Percentiles rank a stretch among this genome's conserved stretches.
These are phyloP conservation scores for Lavandula angustifolia DNA, from an alignment of 257 asterid species.

Conservation along the genomic window DNA sequence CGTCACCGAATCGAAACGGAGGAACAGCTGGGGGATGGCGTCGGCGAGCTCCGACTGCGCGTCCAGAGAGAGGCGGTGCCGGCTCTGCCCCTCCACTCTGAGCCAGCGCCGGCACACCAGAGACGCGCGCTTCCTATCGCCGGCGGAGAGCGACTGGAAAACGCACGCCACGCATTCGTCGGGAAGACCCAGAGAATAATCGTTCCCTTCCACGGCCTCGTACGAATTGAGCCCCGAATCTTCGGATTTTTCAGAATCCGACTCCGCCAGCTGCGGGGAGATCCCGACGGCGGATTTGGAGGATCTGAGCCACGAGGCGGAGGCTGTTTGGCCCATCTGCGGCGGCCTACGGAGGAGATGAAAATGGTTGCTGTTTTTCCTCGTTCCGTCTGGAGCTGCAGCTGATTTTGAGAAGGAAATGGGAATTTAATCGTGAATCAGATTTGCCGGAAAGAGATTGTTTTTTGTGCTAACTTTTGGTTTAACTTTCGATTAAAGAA, in stretches of 20 bases:
- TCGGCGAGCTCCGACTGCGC: constrained; percentile 56
- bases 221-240: constrained; percentile 16
- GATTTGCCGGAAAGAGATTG: constrained; percentile 10
- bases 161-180: constrained; percentile 74
- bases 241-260: constrained; percentile 26
- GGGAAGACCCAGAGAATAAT: constrained; percentile 55
- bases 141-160: constrained; percentile 68
- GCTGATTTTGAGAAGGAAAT: constrained; percentile 28
- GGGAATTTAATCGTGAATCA: constrained; percentile 18
- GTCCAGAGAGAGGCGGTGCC: constrained; percentile 77
- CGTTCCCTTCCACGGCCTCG: constrained; percentile 29
- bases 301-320: constrained; percentile 45
- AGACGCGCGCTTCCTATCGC: constrained; percentile 70
- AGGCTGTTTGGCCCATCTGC: constrained; percentile 75
- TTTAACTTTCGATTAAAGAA: constrained; percentile 7
- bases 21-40: constrained; percentile 47
- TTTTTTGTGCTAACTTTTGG: constrained; percentile 30
- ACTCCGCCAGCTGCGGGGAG: constrained; percentile 18
- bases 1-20: constrained; percentile 77
- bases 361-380: not conserved
- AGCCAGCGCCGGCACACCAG: constrained; percentile 89
- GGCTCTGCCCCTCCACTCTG: constrained; percentile 80
- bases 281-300: constrained; percentile 31
- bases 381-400: constrained; percentile 9
- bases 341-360: constrained; percentile 37